Evolutionary conservation across 140 eudicot species (phyloP), one percentile per base, ranked within the genome.

Genomic region (Anethum foeniculum): DNA sequence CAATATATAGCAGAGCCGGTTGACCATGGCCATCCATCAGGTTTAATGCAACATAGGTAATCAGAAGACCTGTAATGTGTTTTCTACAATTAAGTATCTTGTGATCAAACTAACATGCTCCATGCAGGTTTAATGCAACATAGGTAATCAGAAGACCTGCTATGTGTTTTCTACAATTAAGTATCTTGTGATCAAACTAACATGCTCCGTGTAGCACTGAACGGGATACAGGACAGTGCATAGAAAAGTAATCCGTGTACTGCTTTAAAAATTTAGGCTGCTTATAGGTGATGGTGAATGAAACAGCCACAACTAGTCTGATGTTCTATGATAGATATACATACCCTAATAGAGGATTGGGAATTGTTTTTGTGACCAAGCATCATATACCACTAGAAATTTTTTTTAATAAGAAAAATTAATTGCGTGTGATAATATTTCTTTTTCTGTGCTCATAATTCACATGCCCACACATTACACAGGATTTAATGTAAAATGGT

Each of bases 11-110:
- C 88, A 93, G 78, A 15, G 96, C 96, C 0, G 97, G 97, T 78
- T 93, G 97, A 81, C 97, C 97, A 84, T 90, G 96, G 47, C 97
- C 97, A 84, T 93, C 97, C 97, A 93, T 93, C 83, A 93, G 80
- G 87, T 93, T 93, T 81, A 93, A 73, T 48, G 98, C 96, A 41
- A 93, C 85, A 36, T 91, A 93, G 6, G 98, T 93, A 69, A 93
- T 62, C 74, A 93, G 96, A 67, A 93, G 98, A 86, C 98, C 96
- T 93, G 91, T 56, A 34, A 83, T 80, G 72, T 80, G 56, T 68
- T 52, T 43, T 7, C 76, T 79, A 65, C 60, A 77, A 21, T 51
- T 75, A 76, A 21, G 54, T 72, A 71, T 77, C 56, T 34, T 39
- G 18, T 34, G 19, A 73, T 14, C 18, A 38, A 71, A 16, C 76